These are phyloP conservation scores for Polytolypa hystricis DNA, from an alignment of 2,329 filamentous ascomycete genomes.

Conservation along the genomic window DNA sequence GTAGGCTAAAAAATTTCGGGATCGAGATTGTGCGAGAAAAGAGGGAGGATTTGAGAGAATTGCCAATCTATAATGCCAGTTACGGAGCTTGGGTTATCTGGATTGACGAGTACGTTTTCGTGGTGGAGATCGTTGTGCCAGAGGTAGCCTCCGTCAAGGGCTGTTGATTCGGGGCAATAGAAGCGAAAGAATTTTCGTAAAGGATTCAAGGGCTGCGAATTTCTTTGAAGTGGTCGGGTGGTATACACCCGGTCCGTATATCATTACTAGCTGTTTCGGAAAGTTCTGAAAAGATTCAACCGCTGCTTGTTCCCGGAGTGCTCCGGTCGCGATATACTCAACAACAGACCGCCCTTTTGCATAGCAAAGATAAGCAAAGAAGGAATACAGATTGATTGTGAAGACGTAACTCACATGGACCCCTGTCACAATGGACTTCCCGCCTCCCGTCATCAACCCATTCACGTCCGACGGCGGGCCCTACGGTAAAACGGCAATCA, in stretches of 20 bases:
- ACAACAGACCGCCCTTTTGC: background rate
- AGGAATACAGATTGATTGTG: background rate
- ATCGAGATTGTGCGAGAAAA: conserved; percentile 18
- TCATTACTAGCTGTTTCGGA: background rate
- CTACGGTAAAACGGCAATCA: background rate
- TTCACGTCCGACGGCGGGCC: background rate
- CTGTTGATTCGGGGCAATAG: background rate
- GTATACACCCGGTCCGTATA: background rate
- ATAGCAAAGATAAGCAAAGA: background rate
- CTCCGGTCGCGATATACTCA: background rate
- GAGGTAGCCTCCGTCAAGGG: conserved; percentile 11
- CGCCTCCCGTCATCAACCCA: background rate
- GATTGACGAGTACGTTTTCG: conserved; percentile 23
- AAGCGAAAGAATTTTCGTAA: background rate
- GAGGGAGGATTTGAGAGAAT: conserved; percentile 18
- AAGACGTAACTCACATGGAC: conserved; percentile 2
- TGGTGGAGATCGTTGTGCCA: conserved; percentile 21
- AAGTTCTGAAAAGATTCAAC: background rate
- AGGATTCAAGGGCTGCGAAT: background rate
- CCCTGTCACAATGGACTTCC: background rate
- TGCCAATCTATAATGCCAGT: conserved; percentile 24
- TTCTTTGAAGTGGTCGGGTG: background rate
- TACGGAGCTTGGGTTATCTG: conserved; percentile 14
- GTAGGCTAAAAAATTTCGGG: conserved; percentile 18
- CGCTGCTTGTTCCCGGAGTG: background rate